Percentiles rank a stretch among this genome's conserved stretches.
Evolutionary conservation across 257 asterid genomes (phyloP).

Genomic region (Solanum chilense): DNA sequence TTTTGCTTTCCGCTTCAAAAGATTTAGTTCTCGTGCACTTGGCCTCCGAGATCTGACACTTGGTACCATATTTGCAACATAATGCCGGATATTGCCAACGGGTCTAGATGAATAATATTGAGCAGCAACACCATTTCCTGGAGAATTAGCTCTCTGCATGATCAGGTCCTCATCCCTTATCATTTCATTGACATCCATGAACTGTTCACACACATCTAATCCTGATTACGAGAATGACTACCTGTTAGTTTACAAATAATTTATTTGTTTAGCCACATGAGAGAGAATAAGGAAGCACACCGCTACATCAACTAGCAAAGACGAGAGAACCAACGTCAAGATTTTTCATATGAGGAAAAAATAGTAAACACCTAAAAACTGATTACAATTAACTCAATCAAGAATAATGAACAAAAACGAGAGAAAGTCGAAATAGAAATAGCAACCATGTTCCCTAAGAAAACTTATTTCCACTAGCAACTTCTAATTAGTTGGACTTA

Average conservation of each 20-base stretch:
- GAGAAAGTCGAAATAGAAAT: background rate
- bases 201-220: conserved; percentile 88
- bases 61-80: conserved; percentile 77
- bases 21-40: conserved; percentile 96
- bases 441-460: background rate
- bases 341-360: background rate
- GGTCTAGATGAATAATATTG: conserved; percentile 65
- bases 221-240: conserved; percentile 38
- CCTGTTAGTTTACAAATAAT: conserved; percentile 7
- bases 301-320: background rate
- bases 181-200: conserved; percentile 94
- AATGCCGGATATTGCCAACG: conserved; percentile 52
- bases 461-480: background rate
- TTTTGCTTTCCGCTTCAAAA: conserved; percentile 91
- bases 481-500: background rate
- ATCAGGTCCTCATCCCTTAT: conserved; percentile 95
- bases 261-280: background rate
- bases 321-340: background rate
- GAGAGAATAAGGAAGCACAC: background rate
- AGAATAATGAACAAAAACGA: background rate
- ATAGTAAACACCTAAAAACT: background rate
- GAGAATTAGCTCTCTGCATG: conserved; percentile 42
- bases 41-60: conserved; percentile 83
- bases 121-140: conserved; percentile 53
- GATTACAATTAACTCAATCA: background rate